These are phyloP conservation scores for Diospyros kaki DNA, from an alignment of 148 eudicot species.

Conservation along the genomic window DNA sequence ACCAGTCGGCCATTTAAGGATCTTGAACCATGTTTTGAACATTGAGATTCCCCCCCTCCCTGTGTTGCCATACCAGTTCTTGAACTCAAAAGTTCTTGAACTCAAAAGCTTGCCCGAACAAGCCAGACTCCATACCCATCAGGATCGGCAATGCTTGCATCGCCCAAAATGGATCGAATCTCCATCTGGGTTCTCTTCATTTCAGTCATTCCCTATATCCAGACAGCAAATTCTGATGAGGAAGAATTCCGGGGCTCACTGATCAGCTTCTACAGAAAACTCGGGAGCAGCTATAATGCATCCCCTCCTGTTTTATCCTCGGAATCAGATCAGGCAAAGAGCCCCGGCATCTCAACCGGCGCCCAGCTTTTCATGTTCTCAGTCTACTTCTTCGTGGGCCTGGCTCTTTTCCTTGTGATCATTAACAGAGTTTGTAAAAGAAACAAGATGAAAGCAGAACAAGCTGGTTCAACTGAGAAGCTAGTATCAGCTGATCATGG, in stretches of 20 bases:
- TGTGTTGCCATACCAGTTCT: neutral
- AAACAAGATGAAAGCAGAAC: slow-evolving; percentile 6
- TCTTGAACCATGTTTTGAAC: neutral
- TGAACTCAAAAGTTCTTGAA: too few relatives aligned
- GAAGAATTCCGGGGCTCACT: slow-evolving; percentile 12
- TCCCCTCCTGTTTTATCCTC: slow-evolving; percentile 21
- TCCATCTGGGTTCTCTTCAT: slow-evolving; percentile 19
- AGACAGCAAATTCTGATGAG: slow-evolving; percentile 16
- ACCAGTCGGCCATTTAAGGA: slow-evolving; percentile 1
- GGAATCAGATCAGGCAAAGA: slow-evolving; percentile 21
- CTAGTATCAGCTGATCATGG: neutral
- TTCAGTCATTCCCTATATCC: slow-evolving; percentile 14
- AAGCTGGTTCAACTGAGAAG: neutral
- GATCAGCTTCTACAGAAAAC: slow-evolving; percentile 21
- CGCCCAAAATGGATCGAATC: slow-evolving; percentile 23
- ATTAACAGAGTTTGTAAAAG: slow-evolving; percentile 18
- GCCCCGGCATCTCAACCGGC: slow-evolving; percentile 3
- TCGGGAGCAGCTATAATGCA: slow-evolving; percentile 10
- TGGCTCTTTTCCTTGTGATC: slow-evolving; percentile 20
- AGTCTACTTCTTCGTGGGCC: slow-evolving; percentile 25
- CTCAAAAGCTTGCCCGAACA: neutral
- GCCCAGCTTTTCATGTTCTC: slow-evolving; percentile 29
- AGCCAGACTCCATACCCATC: neutral
- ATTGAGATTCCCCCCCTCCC: neutral
- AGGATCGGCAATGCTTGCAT: slow-evolving; percentile 3